Conservation (phyloP, 805 yeast species). For the Candida tibetensis region DNA sequence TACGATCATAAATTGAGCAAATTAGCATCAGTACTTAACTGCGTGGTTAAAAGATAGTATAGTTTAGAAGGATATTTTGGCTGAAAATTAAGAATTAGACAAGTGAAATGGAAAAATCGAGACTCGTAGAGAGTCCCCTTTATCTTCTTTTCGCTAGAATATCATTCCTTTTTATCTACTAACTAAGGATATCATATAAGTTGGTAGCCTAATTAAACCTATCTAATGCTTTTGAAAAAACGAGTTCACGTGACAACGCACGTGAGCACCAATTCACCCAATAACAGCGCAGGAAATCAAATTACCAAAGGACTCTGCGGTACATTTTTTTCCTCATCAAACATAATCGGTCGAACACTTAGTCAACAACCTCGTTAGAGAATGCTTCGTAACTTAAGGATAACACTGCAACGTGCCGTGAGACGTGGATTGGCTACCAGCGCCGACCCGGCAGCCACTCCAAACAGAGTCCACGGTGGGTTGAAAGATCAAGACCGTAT, state of each 20-base stretch:
- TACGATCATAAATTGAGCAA: not conserved
- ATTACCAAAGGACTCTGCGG: slow-evolving; percentile 12
- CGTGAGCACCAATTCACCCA: slow-evolving; percentile 8
- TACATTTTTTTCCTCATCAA: slow-evolving; percentile 1
- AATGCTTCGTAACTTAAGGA: slow-evolving; percentile 37
- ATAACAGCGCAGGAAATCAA: slow-evolving; percentile 15
- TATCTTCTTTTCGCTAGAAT: too few relatives aligned
- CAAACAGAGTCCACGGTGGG: slow-evolving; percentile 65
- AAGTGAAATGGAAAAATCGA: too few relatives aligned
- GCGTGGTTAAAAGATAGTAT: too few relatives aligned
- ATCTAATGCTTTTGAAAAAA: too few relatives aligned
- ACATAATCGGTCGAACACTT: not conserved
- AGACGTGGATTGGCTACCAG: slow-evolving; percentile 43
- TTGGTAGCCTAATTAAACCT: too few relatives aligned
- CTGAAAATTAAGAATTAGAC: too few relatives aligned
- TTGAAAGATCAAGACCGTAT: slow-evolving; percentile 80
- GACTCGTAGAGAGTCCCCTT: too few relatives aligned
- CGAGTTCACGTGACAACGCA: too few relatives aligned
- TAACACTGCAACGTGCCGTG: slow-evolving; percentile 19
- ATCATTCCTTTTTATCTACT: too few relatives aligned
- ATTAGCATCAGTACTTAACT: too few relatives aligned
- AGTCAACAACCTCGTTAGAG: slow-evolving; percentile 3
- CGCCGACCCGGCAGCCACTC: slow-evolving; percentile 47
- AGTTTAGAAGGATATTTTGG: too few relatives aligned
- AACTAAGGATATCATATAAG: too few relatives aligned